phyloP scores from a whole-genome alignment of 1,139 yeast genomes.

The Suzukiozyma palmioleophila region DNA sequence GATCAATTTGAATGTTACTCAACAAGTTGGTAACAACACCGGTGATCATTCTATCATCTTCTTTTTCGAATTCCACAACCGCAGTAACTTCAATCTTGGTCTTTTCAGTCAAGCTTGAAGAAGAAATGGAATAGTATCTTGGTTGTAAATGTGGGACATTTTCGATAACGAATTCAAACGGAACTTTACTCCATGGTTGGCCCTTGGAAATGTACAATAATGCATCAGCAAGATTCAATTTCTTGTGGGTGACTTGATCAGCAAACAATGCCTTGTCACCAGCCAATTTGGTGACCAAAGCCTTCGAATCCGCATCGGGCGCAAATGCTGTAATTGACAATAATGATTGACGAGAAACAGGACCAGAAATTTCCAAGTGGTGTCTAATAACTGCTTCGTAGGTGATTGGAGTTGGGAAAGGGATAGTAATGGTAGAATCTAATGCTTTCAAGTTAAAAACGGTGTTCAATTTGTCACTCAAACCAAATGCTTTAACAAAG shows the following conservation, averaged over 20 bases:
- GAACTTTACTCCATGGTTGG: slow-evolving; percentile 65
- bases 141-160: slow-evolving; percentile 80
- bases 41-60: slow-evolving; percentile 43
- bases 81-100: slow-evolving; percentile 79
- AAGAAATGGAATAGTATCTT: slow-evolving; percentile 94
- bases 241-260: slow-evolving; percentile 52
- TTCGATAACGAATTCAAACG: slow-evolving; percentile 83
- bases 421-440: slow-evolving; percentile 68
- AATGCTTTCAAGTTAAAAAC: slow-evolving; percentile 66
- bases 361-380: slow-evolving; percentile 88
- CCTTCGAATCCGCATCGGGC: slow-evolving; percentile 60
- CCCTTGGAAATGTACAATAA: slow-evolving; percentile 60
- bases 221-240: slow-evolving; percentile 74
- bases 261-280: slow-evolving; percentile 69
- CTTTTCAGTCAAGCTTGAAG: slow-evolving; percentile 79
- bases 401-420: slow-evolving; percentile 90
- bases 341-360: slow-evolving; percentile 86
- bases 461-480: slow-evolving; percentile 46
- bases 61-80: slow-evolving; percentile 75
- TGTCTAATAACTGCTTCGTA: slow-evolving; percentile 83
- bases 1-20: slow-evolving; percentile 63
- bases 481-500: slow-evolving; percentile 61
- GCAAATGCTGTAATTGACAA: slow-evolving; percentile 80
- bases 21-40: slow-evolving; percentile 93
- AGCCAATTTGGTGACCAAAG: slow-evolving; percentile 51